Evolutionary conservation across 176 grass and related monocot species (phyloP), one percentile per base, ranked within the genome.

Genomic region (Oryza longistaminata): DNA sequence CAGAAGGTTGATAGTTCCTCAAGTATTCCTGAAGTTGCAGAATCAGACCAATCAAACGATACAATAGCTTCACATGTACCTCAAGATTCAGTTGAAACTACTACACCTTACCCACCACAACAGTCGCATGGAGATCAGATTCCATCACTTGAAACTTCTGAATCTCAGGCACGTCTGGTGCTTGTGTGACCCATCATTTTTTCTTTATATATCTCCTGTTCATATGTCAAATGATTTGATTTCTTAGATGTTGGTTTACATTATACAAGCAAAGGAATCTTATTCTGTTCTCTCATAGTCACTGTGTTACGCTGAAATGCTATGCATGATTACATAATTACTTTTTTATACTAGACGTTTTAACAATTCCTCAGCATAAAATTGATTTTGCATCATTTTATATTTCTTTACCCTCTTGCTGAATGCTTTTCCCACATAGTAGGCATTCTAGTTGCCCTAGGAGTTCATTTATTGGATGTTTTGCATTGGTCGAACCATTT

Each of bases 131-230:
- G 77, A 71, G 75, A 87, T 75, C 88, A 93, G 72, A 87, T 85
- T 93, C 73, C 39, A 21, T n/a, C 62, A 70, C 72, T 85, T 86
- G 92, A 94, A 66, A 90, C 77, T 68, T 90, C 87, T 55, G 92
- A 93, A 70, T 68, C 85, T 76, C 88, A 92, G 88, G 83, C 71
- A 75, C 14, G 44, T 88, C 76, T 25, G 12, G 44, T 48, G 40
- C 89, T 80, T 84, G 42, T 64, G 64, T 79, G 37, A 55, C 26
- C 17, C 73, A 66, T 37, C 58, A 43, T 50, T 83, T 88, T 50
- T 78, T 66, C 6, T 74, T 33, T 8, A 52, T 85, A 21, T 71
- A 69, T 29, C n/a, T 48, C 10, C 24, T 7, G 40, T 85, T 77
- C 64, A 70, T 70, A 44, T 68, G 9, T 7, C 40, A 77, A 31